A percentile compares a stretch with the other conserved stretches of the same genome.
Evolutionary conservation across 2,329 filamentous ascomycete species (phyloP).

Genomic region (Aspergillus jensenii): DNA sequence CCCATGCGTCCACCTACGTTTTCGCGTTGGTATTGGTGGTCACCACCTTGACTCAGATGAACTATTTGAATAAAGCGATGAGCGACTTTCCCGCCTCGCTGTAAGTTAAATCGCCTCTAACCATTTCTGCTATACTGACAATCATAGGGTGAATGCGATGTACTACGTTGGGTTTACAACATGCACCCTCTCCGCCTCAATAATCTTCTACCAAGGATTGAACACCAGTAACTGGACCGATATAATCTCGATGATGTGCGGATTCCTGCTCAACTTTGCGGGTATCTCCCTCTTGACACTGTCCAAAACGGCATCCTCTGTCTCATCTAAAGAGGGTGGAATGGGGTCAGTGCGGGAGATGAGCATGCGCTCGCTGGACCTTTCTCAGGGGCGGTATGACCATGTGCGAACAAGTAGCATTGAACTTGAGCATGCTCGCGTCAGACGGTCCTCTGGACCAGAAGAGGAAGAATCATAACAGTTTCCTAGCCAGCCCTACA

Average conservation of each 20-base stretch:
- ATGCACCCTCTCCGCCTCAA: conserved; percentile 87
- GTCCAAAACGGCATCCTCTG: conserved; percentile 46
- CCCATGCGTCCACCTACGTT: conserved; percentile 91
- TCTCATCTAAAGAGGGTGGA: neutral
- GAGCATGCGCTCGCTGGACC: neutral
- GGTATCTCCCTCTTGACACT: conserved; percentile 95
- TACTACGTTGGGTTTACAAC: conserved; percentile 99
- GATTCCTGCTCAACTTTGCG: conserved; percentile 91
- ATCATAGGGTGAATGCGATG: conserved; percentile 78
- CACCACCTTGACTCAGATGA: conserved; percentile 98
- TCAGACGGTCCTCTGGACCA: neutral
- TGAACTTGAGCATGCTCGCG: neutral
- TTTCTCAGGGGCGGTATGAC: neutral
- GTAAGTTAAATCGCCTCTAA: conserved; percentile 55
- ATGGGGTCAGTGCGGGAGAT: neutral
- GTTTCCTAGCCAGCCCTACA: neutral
- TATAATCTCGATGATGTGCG: conserved; percentile 86
- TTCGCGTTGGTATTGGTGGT: conserved; percentile 91
- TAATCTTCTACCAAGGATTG: conserved; percentile 93
- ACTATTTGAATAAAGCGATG: conserved; percentile 98
- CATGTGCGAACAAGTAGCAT: neutral
- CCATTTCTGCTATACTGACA: neutral
- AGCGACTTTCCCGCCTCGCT: conserved; percentile 97
- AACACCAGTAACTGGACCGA: conserved; percentile 91
- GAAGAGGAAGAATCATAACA: neutral